These are phyloP conservation scores for Endothia cerciana DNA, from an alignment of 2,329 filamentous ascomycete species.

Conservation along the genomic window DNA sequence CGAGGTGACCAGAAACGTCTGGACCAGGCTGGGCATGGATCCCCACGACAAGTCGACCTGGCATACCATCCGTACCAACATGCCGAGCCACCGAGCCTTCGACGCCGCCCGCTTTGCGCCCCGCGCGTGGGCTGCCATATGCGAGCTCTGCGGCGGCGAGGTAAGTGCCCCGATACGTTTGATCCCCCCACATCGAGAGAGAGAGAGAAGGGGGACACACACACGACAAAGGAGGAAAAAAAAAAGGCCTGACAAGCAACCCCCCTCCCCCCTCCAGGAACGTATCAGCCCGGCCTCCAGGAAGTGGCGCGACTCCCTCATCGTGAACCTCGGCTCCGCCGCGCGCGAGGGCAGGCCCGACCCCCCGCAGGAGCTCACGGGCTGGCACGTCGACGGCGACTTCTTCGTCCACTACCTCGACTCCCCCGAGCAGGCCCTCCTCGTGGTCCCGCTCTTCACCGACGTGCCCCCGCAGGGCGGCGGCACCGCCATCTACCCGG, in stretches of 20 bases:
- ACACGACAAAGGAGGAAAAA: not conserved
- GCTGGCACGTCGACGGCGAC: slow-evolving; percentile 74
- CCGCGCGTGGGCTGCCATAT: slow-evolving; percentile 68
- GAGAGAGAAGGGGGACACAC: not conserved
- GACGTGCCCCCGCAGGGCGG: slow-evolving; percentile 66
- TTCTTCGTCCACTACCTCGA: slow-evolving; percentile 76
- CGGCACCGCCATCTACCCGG: slow-evolving; percentile 66
- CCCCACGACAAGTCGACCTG: slow-evolving; percentile 67
- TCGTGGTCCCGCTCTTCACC: slow-evolving; percentile 70
- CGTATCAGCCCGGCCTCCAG: slow-evolving; percentile 51
- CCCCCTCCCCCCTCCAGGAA: slow-evolving; percentile 36
- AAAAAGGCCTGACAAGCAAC: not conserved
- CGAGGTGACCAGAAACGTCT: slow-evolving; percentile 50
- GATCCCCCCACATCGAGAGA: not conserved
- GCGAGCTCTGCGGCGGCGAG: slow-evolving; percentile 67
- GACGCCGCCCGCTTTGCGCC: slow-evolving; percentile 62
- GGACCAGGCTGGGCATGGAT: slow-evolving; percentile 68
- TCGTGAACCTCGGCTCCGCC: slow-evolving; percentile 68
- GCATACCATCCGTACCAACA: slow-evolving; percentile 64
- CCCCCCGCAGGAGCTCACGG: slow-evolving; percentile 55
- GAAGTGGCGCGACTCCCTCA: slow-evolving; percentile 70
- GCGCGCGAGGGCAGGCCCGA: slow-evolving; percentile 54
- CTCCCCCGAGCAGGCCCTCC: slow-evolving; percentile 68
- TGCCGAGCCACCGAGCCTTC: slow-evolving; percentile 63
- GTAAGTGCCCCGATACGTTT: not conserved